These are phyloP conservation scores for Phyllosticta citriasiana DNA, from an alignment of 2,329 filamentous ascomycete species.

Conservation along the genomic window DNA sequence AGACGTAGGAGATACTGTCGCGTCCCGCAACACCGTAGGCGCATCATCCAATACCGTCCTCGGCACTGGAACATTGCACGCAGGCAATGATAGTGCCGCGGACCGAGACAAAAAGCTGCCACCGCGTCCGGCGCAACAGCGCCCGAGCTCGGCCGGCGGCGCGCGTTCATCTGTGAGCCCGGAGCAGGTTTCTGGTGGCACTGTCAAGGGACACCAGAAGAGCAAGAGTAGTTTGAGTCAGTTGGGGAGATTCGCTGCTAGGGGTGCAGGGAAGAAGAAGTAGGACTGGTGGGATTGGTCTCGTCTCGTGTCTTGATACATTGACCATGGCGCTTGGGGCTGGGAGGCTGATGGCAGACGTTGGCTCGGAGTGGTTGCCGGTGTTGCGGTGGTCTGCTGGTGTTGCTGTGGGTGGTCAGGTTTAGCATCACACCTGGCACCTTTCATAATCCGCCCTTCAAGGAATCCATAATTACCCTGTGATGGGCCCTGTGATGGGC, in stretches of 20 bases:
- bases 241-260: conserved; percentile 34
- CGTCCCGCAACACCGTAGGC: conserved; percentile 15
- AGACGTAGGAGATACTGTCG: conserved; percentile 15
- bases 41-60: neutral
- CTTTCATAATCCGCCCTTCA: no score
- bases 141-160: neutral
- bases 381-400: no score
- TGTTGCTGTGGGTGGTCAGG: no score
- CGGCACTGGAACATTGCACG: conserved; percentile 12
- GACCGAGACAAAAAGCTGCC: conserved; percentile 17
- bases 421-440: neutral
- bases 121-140: conserved; percentile 5
- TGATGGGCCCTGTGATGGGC: no score
- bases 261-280: conserved; percentile 25
- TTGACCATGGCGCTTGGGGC: neutral
- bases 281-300: neutral
- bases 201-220: conserved; percentile 23
- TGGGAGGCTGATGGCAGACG: neutral
- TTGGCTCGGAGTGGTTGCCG: no score
- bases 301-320: neutral
- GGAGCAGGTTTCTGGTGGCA: conserved; percentile 14
- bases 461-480: no score
- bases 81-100: conserved; percentile 13
- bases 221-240: conserved; percentile 33
- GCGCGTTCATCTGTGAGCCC: conserved; percentile 18